Evolutionary conservation across 306 rosid species (phyloP).

Genomic region (Prunus padus): DNA sequence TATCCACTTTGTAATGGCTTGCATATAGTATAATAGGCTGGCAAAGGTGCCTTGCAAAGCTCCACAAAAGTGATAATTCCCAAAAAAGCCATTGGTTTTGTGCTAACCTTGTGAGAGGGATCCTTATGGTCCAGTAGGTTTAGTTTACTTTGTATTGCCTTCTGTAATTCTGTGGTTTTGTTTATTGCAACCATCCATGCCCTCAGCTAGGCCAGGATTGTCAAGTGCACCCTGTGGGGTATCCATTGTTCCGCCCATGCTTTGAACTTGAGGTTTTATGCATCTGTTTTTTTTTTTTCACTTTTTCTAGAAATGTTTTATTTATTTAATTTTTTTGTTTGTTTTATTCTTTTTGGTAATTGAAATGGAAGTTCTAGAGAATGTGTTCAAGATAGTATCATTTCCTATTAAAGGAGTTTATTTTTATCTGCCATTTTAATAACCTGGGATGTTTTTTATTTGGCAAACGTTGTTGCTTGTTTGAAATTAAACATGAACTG

Average conservation of each 20-base stretch:
- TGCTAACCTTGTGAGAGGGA: neutral
- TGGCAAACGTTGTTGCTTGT: constrained; percentile 28
- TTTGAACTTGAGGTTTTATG: constrained; percentile 4
- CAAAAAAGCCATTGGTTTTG: neutral
- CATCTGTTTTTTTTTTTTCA: neutral
- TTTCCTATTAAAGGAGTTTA: constrained; percentile 9
- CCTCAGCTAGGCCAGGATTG: neutral
- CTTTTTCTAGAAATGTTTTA: neutral
- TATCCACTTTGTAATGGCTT: neutral
- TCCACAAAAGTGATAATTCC: too few species aligned
- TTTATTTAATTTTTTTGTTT: neutral
- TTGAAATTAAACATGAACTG: constrained; percentile 71
- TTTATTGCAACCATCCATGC: neutral
- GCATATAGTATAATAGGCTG: neutral
- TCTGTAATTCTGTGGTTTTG: neutral
- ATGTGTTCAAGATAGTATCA: neutral
- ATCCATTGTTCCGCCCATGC: neutral
- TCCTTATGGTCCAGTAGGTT: neutral
- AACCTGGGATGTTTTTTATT: constrained; percentile 15
- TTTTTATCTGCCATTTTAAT: constrained; percentile 14
- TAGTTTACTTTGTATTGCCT: neutral
- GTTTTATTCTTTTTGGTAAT: neutral
- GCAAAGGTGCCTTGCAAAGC: neutral
- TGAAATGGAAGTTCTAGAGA: neutral
- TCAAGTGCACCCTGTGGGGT: neutral